phyloP scores from a whole-genome alignment of 129 eudicot genomes.

The sunflower (Helianthus annuus) region DNA sequence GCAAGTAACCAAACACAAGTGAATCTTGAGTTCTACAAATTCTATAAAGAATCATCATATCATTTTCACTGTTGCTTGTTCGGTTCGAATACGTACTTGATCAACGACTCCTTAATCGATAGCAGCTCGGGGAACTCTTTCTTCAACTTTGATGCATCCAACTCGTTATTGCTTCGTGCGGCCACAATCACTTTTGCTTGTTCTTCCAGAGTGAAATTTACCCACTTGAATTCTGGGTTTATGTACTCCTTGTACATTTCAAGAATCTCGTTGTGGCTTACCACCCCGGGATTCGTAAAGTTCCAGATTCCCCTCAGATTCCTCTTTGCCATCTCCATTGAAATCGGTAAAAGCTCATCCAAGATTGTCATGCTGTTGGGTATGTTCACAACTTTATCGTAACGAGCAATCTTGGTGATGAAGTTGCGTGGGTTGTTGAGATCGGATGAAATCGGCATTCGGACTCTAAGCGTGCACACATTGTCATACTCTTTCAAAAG shows the following conservation, averaged over 20 bases:
- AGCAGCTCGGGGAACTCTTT: conserved; percentile 82
- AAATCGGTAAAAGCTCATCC: conserved; percentile 93
- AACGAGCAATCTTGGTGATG: conserved; percentile 81
- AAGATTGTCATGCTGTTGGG: conserved; percentile 97
- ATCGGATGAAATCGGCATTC: conserved; percentile 97
- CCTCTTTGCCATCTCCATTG: conserved; percentile 97
- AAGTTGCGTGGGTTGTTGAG: conserved; percentile 92
- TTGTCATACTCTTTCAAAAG: conserved; percentile 85
- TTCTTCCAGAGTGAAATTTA: conserved; percentile 89
- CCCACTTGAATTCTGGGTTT: conserved; percentile 64
- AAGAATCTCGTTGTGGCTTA: conserved; percentile 89
- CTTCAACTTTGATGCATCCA: conserved; percentile 88
- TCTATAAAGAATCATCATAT: conserved; percentile 10
- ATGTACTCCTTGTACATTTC: conserved; percentile 90
- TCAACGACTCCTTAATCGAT: conserved; percentile 78
- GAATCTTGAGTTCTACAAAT: conserved; percentile 16
- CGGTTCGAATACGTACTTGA: conserved; percentile 93
- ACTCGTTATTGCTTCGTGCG: conserved; percentile 83
- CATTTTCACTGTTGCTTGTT: conserved; percentile 48
- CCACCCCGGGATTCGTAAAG: conserved; percentile 96
- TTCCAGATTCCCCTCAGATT: conserved; percentile 88
- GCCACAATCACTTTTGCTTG: conserved; percentile 96
- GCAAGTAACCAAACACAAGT: conserved; percentile 22
- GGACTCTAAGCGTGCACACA: conserved; percentile 90
- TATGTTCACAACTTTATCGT: conserved; percentile 87